These are phyloP conservation scores for Aplosporella prunicola DNA, from an alignment of 2,329 filamentous ascomycete genomes.

Conservation along the genomic window DNA sequence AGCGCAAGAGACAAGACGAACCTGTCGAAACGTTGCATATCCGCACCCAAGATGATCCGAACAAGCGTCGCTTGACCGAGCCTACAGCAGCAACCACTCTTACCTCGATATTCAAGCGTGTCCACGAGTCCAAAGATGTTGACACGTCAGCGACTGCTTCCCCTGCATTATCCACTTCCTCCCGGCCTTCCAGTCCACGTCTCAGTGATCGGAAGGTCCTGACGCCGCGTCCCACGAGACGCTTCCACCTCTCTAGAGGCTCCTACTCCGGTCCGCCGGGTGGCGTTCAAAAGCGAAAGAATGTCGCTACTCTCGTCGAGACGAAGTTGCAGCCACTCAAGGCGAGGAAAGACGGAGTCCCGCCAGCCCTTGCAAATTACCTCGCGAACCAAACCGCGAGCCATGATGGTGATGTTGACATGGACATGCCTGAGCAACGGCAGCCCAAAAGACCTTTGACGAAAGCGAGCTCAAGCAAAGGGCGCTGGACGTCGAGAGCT, in stretches of 20 bases:
- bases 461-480: too few relatives aligned
- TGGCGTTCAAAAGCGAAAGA: slow-evolving; percentile 6
- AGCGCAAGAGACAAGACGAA: slow-evolving; percentile 47
- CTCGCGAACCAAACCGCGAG: too few relatives aligned
- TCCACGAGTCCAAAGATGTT: slow-evolving; percentile 13
- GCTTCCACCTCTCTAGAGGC: slow-evolving; percentile 5
- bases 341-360: not conserved
- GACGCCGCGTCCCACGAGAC: slow-evolving; percentile 1
- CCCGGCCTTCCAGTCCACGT: not conserved
- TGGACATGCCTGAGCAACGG: too few relatives aligned
- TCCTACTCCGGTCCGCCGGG: not conserved
- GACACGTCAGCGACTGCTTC: not conserved
- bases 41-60: slow-evolving; percentile 10
- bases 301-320: slow-evolving; percentile 10
- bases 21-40: slow-evolving; percentile 46
- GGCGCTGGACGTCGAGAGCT: too few relatives aligned
- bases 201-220: slow-evolving; percentile 1
- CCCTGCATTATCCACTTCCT: not conserved
- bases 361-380: too few relatives aligned
- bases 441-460: too few relatives aligned
- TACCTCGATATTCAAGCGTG: slow-evolving; percentile 10
- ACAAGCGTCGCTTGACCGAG: slow-evolving; percentile 7
- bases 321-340: slow-evolving; percentile 4
- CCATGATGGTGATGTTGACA: too few relatives aligned
- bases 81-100: slow-evolving; percentile 6